Evolutionary conservation across 2,329 filamentous ascomycete species (phyloP).

Genomic region (Neopestalotiopsis sp.): DNA sequence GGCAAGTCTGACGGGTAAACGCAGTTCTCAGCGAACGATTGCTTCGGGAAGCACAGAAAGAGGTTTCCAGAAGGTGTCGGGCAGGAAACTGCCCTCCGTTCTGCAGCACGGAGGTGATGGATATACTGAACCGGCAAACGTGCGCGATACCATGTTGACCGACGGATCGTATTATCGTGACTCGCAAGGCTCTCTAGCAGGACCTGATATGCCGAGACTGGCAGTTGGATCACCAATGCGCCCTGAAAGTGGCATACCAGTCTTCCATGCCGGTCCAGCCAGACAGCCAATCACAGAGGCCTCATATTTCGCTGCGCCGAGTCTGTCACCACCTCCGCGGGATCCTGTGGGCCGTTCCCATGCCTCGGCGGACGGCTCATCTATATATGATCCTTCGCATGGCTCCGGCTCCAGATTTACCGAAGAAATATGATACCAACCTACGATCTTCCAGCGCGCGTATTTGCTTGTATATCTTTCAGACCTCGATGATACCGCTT

Average conservation of each 20-base stretch:
- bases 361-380: constrained; percentile 40
- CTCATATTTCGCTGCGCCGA: constrained; percentile 50
- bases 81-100: constrained; percentile 68
- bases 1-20: constrained; percentile 50
- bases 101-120: constrained; percentile 68
- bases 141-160: constrained; percentile 49
- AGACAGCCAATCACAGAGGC: constrained; percentile 65
- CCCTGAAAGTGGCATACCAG: constrained; percentile 64
- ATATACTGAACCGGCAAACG: constrained; percentile 54
- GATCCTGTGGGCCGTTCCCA: constrained; percentile 46
- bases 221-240: constrained; percentile 65
- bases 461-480: constrained; percentile 26
- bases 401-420: constrained; percentile 46
- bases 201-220: constrained; percentile 44
- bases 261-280: constrained; percentile 69
- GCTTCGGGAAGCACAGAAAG: constrained; percentile 52
- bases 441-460: constrained; percentile 20
- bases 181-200: constrained; percentile 51
- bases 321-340: constrained; percentile 31
- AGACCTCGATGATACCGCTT: constrained; percentile 34
- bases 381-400: constrained; percentile 29
- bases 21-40: constrained; percentile 35
- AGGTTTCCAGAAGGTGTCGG: constrained; percentile 70
- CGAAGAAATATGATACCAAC: constrained; percentile 44
- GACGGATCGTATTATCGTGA: constrained; percentile 60